These are phyloP conservation scores for Sugiyamaella neomexicana DNA, from an alignment of 1,139 yeast genomes.

Conservation along the genomic window DNA sequence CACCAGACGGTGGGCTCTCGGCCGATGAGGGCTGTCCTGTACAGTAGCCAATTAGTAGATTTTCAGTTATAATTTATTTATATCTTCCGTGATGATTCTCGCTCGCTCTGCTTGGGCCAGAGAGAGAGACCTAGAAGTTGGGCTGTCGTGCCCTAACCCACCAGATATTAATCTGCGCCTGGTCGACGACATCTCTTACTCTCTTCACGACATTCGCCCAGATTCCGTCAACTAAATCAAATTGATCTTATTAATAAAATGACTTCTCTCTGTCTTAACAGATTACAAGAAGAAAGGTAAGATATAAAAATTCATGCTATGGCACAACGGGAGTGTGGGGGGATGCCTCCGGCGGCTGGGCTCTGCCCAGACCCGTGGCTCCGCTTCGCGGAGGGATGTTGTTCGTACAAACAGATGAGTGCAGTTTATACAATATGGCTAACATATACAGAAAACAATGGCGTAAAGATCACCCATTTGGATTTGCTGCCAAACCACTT, in stretches of 20 bases:
- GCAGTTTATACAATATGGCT: not conserved
- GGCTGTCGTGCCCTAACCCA: no score
- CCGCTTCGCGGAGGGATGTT: no score
- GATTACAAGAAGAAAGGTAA: conserved; percentile 76
- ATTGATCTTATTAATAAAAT: conserved; percentile 16
- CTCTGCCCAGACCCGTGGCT: no score
- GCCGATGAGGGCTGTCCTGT: conserved; percentile 19
- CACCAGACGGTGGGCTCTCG: conserved; percentile 10
- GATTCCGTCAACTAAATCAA: not conserved
- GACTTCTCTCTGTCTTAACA: conserved; percentile 58
- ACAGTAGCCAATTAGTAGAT: not conserved
- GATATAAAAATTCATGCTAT: conserved; percentile 23
- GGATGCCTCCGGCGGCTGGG: no score
- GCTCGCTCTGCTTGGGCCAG: no score
- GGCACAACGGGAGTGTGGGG: no score
- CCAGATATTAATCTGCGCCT: no score
- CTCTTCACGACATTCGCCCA: not conserved
- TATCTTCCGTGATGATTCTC: not conserved
- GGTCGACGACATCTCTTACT: not conserved
- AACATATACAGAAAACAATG: conserved; percentile 67
- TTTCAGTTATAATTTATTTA: not conserved
- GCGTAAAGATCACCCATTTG: conserved; percentile 99
- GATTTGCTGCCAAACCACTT: conserved; percentile 88
- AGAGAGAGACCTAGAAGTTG: no score
- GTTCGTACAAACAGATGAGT: no score